A percentile compares a stretch with the other conserved stretches of the same genome.
Conservation (phyloP, 768 basidiomycete genomes). For the Termitomyces eurrhizus region DNA sequence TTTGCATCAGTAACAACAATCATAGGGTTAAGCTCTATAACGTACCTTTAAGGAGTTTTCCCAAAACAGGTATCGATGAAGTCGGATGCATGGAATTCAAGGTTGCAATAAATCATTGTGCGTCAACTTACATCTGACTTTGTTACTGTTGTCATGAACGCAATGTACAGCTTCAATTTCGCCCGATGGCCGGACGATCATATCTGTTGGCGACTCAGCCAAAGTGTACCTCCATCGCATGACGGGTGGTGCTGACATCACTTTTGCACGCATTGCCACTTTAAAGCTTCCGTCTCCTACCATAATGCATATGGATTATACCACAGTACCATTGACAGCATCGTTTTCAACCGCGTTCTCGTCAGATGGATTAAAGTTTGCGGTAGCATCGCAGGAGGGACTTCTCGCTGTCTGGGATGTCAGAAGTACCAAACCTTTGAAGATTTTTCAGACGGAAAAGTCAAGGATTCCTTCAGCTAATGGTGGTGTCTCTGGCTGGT, state of each 20-base stretch:
- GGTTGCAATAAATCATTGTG: conserved; percentile 82
- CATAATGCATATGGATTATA: conserved; percentile 30
- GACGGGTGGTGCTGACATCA: conserved; percentile 55
- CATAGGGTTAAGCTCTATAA: conserved; percentile 78
- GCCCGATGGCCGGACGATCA: conserved; percentile 80
- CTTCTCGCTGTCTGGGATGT: conserved; percentile 82
- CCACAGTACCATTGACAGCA: conserved; percentile 51
- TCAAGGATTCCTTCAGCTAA: conserved; percentile 26
- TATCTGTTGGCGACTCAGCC: conserved; percentile 89
- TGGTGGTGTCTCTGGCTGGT: conserved; percentile 22
- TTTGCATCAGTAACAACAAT: conserved; percentile 85
- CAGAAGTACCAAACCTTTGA: conserved; percentile 65
- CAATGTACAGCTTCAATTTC: conserved; percentile 71
- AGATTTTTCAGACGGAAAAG: conserved; percentile 61
- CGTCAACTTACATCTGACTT: conserved; percentile 23
- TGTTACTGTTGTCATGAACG: conserved; percentile 7
- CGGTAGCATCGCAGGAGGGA: conserved; percentile 81
- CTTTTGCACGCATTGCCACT: conserved; percentile 65
- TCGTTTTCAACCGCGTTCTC: conserved; percentile 83
- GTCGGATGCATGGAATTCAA: conserved; percentile 54
- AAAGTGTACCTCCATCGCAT: conserved; percentile 82
- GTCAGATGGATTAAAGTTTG: conserved; percentile 71
- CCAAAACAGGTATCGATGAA: conserved; percentile 39
- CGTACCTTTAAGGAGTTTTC: conserved; percentile 49
- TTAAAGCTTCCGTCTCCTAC: conserved; percentile 62